Percentiles rank a stretch among this genome's conserved stretches.
Evolutionary conservation across 345 rosid genomes (phyloP).

Genomic region (Carallia brachiata): DNA sequence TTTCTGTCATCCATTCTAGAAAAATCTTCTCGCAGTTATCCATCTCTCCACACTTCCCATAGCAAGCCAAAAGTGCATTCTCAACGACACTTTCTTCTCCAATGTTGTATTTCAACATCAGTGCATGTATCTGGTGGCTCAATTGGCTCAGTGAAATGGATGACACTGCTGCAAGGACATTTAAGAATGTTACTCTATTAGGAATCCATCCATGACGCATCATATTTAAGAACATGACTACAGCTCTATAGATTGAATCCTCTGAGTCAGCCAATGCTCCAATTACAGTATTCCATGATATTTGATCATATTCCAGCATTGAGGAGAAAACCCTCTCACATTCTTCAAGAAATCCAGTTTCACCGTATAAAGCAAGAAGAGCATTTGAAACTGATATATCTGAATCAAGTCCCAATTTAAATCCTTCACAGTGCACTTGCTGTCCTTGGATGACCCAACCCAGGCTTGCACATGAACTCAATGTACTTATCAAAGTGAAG

Average conservation of each 20-base stretch:
- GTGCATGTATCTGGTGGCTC: slow-evolving; percentile 63
- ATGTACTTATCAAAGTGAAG: slow-evolving; percentile 66
- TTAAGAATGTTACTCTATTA: slow-evolving; percentile 68
- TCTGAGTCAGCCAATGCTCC: slow-evolving; percentile 73
- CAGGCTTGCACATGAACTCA: slow-evolving; percentile 89
- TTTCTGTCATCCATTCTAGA: slow-evolving; percentile 70
- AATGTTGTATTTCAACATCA: slow-evolving; percentile 50
- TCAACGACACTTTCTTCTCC: slow-evolving; percentile 55
- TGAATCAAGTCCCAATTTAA: slow-evolving; percentile 63
- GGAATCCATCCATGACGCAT: slow-evolving; percentile 60
- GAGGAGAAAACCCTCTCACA: slow-evolving; percentile 57
- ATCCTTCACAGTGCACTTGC: slow-evolving; percentile 66
- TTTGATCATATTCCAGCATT: slow-evolving; percentile 75
- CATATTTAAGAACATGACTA: slow-evolving; percentile 52
- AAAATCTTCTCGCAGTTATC: slow-evolving; percentile 74
- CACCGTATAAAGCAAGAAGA: slow-evolving; percentile 73
- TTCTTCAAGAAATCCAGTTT: slow-evolving; percentile 44
- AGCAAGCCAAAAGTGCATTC: slow-evolving; percentile 80
- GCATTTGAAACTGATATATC: slow-evolving; percentile 89
- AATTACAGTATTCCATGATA: slow-evolving; percentile 85
- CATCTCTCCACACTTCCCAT: slow-evolving; percentile 83
- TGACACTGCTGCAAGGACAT: slow-evolving; percentile 61
- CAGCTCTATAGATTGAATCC: slow-evolving; percentile 45
- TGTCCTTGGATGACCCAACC: slow-evolving; percentile 57
- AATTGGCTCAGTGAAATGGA: slow-evolving; percentile 49